Base-by-base conservation (phyloP, 352 stramenopile genomes). In the Globisporangium alternatum region DNA sequence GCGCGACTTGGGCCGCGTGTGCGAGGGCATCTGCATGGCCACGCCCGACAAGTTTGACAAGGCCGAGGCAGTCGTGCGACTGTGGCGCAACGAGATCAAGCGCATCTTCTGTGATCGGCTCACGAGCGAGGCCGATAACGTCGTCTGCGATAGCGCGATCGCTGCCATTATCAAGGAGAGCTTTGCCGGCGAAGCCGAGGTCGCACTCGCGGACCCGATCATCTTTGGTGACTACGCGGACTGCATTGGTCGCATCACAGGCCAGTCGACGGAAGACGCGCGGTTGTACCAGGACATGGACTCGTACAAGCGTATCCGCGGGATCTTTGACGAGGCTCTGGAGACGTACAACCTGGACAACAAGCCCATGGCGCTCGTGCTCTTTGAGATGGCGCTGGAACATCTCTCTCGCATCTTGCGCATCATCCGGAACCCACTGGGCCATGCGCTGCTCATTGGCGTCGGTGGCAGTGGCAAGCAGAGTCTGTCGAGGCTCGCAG, bases 311-410 rank as follows among this genome's bases (percentile, higher is more conserved):
- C 76, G 76, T n/a, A 95, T 97, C 63, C 78, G 91, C 3, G 70
- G 83, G 52, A 96, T 98, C 52, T 98, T 98, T 67, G 89, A 98
- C 53, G 90, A 97, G 62, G 90, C 97, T 0, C 70, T 98, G 37
- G 93, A 98, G 62, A 93, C 86, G 10, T 98, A 98, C 81, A 98
- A 98, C 62, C 64, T 95, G 21, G 91, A 98, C 54, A 95, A 97
- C 67, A 98, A 97, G 62, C 90, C 93, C 2, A 98, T 98, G 94
- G 90, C 88, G 17, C 75, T 98, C 5, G 95, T 98, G 5, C 80
- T 98, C 12, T 98, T 98, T 68, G 90, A 98, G 68, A 97, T 97
- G 83, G 95, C 94, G n/a, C 76, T 98, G 2, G 93, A 98, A 62
- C 95, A 98, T 65, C 65, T 98, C 10, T 97, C 86, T 5, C 85